Base-by-base conservation (phyloP, 2,329 filamentous ascomycete species). In the Incumbomyces delicatus region DNA sequence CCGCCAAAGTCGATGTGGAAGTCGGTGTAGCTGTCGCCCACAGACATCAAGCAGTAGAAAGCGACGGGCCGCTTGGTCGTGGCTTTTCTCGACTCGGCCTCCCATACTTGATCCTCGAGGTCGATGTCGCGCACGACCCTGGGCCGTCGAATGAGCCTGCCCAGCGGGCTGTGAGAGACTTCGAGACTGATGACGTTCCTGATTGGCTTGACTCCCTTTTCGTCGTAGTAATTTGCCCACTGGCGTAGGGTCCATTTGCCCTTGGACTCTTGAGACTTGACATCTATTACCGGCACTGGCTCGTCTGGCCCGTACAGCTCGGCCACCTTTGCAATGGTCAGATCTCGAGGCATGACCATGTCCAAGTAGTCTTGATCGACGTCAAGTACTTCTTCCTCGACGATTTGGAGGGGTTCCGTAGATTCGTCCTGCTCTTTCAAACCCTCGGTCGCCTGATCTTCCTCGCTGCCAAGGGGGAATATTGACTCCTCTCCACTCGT, bases 1-100 rank as follows among this genome's bases (percentile, higher is more conserved):
- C 80, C 80, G 31, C 80, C 80, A 61, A 84, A 84, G 58, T 84
- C 80, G 58, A 84, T 81, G 61, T 84, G 80, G 54, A 84, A 84
- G 60, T 84, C 80, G 16, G 80, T 84, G 54, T 81, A 84, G 61
- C 79, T 82, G 61, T 84, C 80, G 11, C 78, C 77, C 17, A 83
- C 79, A 4, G 80, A 83, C 80, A 84, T 84, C 31, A 84, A 65
- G 58, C 78, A 81, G 64, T 82, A 82, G 57, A 80, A 83, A 50
- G 82, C 78, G 6, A 84, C 80, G 48, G 78, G 76, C 6, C 79
- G 77, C 47, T 72, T 77, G 45, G 78, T 72, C 27, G 72, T 71
- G 52, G 74, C 71, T 40, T 75, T 74, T 57, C 71, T 61, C 2
- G 50, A 47, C 39, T 73, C 70, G 10, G 63, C 58, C 20, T 72